Conservation (phyloP, 371 early-diverging fungal species). For the Apophysomyces ossiformis region DNA sequence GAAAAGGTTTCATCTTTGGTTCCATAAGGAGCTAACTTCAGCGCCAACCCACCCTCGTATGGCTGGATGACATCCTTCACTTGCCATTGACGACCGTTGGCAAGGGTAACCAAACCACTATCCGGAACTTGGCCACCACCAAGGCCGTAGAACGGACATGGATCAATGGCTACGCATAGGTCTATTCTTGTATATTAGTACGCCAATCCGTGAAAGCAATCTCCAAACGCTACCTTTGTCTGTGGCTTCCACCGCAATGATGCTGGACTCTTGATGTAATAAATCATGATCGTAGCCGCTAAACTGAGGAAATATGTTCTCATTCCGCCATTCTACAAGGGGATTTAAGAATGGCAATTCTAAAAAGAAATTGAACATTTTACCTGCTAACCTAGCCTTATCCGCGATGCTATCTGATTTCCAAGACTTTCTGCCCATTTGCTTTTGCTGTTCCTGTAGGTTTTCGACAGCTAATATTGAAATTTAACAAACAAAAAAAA, state of each 20-base stretch:
- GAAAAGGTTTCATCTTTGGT: constrained; percentile 15
- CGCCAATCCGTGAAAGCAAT: not conserved
- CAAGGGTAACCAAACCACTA: constrained; percentile 51
- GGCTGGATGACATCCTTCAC: constrained; percentile 61
- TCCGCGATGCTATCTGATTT: constrained; percentile 38
- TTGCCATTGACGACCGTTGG: constrained; percentile 54
- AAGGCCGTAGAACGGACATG: constrained; percentile 75
- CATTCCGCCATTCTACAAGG: constrained; percentile 44
- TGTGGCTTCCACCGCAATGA: constrained; percentile 51
- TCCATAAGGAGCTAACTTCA: constrained; percentile 26
- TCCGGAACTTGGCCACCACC: constrained; percentile 82
- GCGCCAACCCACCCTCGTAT: constrained; percentile 55
- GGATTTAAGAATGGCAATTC: not conserved
- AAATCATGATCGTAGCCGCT: constrained; percentile 57
- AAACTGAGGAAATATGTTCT: constrained; percentile 54
- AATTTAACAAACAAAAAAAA: not conserved
- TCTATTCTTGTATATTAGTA: constrained; percentile 25
- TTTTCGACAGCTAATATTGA: constrained; percentile 48
- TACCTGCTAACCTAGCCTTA: constrained; percentile 44
- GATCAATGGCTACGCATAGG: constrained; percentile 64
- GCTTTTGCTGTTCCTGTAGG: constrained; percentile 57
- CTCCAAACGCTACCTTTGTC: constrained; percentile 36
- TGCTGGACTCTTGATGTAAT: constrained; percentile 54
- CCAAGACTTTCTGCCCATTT: constrained; percentile 64
- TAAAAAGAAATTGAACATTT: not conserved